Evolutionary conservation across 2,329 filamentous ascomycete genomes (phyloP), one percentile per base, ranked within the genome.

Genomic region (Penicillium sp.): DNA sequence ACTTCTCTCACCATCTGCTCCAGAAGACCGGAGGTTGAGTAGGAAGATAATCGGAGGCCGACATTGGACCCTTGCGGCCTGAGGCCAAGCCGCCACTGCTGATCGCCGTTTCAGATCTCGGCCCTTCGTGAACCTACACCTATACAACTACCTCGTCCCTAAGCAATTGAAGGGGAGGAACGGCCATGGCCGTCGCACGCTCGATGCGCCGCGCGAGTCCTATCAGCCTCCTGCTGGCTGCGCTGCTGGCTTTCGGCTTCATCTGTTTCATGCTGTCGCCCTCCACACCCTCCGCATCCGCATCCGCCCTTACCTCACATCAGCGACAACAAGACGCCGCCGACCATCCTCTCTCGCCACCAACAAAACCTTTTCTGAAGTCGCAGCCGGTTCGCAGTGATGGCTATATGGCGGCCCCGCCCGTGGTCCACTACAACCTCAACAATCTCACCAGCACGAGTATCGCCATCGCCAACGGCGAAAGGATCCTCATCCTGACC

Each of bases 351-450:
- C 81, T 90, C 52, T 90, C 86, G 10, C 88, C 87, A 53, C 87
- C 87, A 9, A 89, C 87, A 20, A 84, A 88, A 51, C 85, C 87
- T 30, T 90, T 89, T 73, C 80, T 82, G 65, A 92, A 90, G 68
- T 76, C 81, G 22, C 82, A 84, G 60, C 75, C 73, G 51, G 35
- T 65, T 25, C 63, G 66, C 42, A 54, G 63, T 27, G 81, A 78
- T 67, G 80, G 70, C 53, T 79, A 74, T 60, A 68, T 73, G 49
- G 77, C 79, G 39, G 87, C 91, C 44, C 91, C 92, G 48, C 92
- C 92, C 8, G 92, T 99, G 42, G 84, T 89, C 33, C 91, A 90
- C 71, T 97, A 96, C 78, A 85, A 95, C 71, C 87, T 99, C 74
- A 97, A 97, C 79, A 92, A 92, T 74, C 83, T 97, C 62, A 96